Percentiles rank a stretch among this genome's conserved stretches.
Evolutionary conservation across 805 yeast genomes (phyloP).

Genomic region (Zygoascus bituminiphila): DNA sequence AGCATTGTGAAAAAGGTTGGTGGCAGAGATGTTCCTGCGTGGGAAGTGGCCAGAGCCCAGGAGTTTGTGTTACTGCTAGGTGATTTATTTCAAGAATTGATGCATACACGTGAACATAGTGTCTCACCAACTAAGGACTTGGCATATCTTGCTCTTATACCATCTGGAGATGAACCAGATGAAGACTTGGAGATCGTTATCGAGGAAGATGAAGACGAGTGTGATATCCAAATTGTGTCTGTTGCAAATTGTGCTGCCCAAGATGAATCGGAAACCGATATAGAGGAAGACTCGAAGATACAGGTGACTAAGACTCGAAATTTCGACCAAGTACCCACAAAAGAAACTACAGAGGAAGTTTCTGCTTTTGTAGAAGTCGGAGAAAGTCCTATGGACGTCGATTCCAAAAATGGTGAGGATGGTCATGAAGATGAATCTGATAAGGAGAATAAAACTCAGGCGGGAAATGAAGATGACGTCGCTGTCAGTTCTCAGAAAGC

Average conservation of each 20-base stretch:
- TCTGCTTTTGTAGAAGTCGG: background rate
- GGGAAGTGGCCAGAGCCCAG: conserved; percentile 71
- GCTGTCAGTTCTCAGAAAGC: background rate
- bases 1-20: conserved; percentile 61
- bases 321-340: no score
- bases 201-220: conserved; percentile 7
- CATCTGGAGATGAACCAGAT: conserved; percentile 26
- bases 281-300: background rate
- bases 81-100: conserved; percentile 61
- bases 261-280: conserved; percentile 4
- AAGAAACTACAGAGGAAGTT: background rate
- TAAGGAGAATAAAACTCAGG: conserved; percentile 1
- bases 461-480: background rate
- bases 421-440: background rate
- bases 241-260: background rate
- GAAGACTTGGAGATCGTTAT: conserved; percentile 16
- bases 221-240: background rate
- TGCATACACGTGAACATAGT: conserved; percentile 50
- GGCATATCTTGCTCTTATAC: conserved; percentile 72
- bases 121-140: conserved; percentile 77
- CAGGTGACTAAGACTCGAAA: background rate
- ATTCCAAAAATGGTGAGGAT: background rate
- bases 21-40: conserved; percentile 70
- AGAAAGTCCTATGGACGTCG: background rate
- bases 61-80: conserved; percentile 72